A percentile compares a stretch with the other conserved stretches of the same genome.
Evolutionary conservation across 2,329 filamentous ascomycete species (phyloP).

Genomic region (Fusarium heterosporum): DNA sequence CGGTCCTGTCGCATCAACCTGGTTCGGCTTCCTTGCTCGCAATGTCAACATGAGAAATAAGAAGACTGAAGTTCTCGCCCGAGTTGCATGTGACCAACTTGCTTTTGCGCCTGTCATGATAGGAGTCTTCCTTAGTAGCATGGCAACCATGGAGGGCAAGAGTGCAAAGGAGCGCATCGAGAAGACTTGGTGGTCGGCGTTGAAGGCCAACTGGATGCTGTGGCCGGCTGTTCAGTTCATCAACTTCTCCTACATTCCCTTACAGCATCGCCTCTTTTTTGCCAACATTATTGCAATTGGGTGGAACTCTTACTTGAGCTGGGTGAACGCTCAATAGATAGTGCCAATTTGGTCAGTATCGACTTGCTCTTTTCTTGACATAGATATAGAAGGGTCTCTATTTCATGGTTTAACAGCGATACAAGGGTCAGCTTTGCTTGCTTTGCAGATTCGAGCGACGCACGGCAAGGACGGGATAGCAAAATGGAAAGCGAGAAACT

Average conservation of each 20-base stretch:
- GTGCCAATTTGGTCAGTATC: background rate
- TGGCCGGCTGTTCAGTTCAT: conserved; percentile 88
- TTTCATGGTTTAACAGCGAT: conserved; percentile 15
- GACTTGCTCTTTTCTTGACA: conserved; percentile 12
- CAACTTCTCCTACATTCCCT: conserved; percentile 89
- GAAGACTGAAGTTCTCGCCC: conserved; percentile 78
- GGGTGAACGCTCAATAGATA: conserved; percentile 63
- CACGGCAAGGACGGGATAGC: conserved; percentile 10
- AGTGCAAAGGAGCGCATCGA: conserved; percentile 73
- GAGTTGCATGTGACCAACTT: conserved; percentile 83
- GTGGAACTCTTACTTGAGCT: conserved; percentile 75
- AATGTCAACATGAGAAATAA: conserved; percentile 72
- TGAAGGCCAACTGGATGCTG: conserved; percentile 86
- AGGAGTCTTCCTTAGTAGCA: conserved; percentile 81
- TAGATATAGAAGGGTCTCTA: conserved; percentile 38
- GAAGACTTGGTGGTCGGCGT: conserved; percentile 75
- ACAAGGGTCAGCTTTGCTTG: conserved; percentile 4
- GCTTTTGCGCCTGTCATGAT: conserved; percentile 89
- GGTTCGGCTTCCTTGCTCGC: conserved; percentile 83
- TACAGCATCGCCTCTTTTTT: conserved; percentile 85
- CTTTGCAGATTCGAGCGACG: conserved; percentile 18
- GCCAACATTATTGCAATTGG: conserved; percentile 83
- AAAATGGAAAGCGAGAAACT: conserved; percentile 11
- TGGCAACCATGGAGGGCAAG: conserved; percentile 83
- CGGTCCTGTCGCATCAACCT: conserved; percentile 86